Percentiles rank a stretch among this genome's conserved stretches.
Conservation (phyloP, 352 stramenopile species). For the Phytophthora rubi region DNA sequence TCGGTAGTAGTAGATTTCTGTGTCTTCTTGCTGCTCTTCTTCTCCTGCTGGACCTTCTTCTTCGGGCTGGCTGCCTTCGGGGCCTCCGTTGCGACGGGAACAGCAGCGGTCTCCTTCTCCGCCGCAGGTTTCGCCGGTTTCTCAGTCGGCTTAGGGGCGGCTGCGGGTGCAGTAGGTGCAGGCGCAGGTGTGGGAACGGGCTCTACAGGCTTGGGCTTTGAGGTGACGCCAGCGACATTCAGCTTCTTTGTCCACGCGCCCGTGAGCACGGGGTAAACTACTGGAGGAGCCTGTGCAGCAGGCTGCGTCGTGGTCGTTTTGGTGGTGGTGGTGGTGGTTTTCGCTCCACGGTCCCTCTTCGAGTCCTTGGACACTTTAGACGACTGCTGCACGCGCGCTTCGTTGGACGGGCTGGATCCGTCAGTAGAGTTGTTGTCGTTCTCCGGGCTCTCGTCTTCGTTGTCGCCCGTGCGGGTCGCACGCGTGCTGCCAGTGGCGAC, state of each 20-base stretch:
- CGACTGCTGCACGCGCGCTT: slow-evolving; percentile 38
- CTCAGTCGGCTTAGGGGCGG: slow-evolving; percentile 5
- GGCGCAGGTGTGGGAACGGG: slow-evolving; percentile 23
- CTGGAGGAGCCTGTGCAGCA: slow-evolving; percentile 42
- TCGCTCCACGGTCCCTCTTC: slow-evolving; percentile 52
- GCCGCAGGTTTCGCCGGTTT: slow-evolving; percentile 12
- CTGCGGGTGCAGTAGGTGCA: slow-evolving; percentile 15
- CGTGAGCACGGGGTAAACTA: slow-evolving; percentile 64
- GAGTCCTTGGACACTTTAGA: slow-evolving; percentile 43
- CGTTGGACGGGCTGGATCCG: slow-evolving; percentile 23
- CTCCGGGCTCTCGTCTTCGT: slow-evolving; percentile 52
- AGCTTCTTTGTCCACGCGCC: slow-evolving; percentile 81
- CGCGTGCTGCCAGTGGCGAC: slow-evolving; percentile 33
- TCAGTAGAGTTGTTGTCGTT: slow-evolving; percentile 56
- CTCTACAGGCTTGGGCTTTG: slow-evolving; percentile 46
- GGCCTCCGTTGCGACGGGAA: slow-evolving; percentile 18
- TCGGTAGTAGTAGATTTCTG: slow-evolving; percentile 28
- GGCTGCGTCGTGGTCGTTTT: slow-evolving; percentile 48
- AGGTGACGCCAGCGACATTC: slow-evolving; percentile 50
- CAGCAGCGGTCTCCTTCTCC: slow-evolving; percentile 21
- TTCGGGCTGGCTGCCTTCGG: slow-evolving; percentile 44
- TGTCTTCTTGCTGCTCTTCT: slow-evolving; percentile 44
- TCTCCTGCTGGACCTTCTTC: slow-evolving; percentile 55
- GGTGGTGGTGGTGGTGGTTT: slow-evolving; percentile 17
- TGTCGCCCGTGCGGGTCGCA: slow-evolving; percentile 40